Base-by-base conservation (phyloP, 306 rosid genomes). In the Hippophae tibetana region DNA sequence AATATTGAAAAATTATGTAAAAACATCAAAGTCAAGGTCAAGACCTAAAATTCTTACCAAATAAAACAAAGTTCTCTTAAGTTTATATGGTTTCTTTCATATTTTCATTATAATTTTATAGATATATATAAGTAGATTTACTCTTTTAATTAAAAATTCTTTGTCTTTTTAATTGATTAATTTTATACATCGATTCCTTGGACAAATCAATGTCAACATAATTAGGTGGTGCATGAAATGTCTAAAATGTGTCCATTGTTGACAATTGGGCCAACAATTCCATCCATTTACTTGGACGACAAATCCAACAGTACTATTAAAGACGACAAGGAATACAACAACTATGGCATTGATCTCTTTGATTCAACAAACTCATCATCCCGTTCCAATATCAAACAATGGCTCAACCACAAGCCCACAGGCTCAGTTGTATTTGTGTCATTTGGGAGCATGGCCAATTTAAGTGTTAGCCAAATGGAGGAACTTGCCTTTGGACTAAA, bases 191-290 rank as follows among this genome's bases (percentile, higher is more conserved):
- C 5, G 38, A 31, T 31, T 31, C 38, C 38, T 31, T 31, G 3
- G 38, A 31, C 38, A 31, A 31, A 2, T 31, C 38, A 31, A 31
- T 4, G 0, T 31, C 38, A 31, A 31, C 38, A 31, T 4, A 2
- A 31, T 31, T 31, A 83, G 95, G 84, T 42, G 38, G 84, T 56
- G 42, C 81, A 81, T 62, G 62, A 80, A 0, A 77, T 86, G 82
- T 77, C 84, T 66, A 76, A 83, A 73, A 9, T 72, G 53, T 76
- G 65, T 63, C 76, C 74, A 18, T 0, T 76, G 52, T 47, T 86
- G 41, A 75, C 88, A 13, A 73, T 86, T 47, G 95, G 90, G 12
- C 88, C 90, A 43, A 69, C 86, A 26, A 53, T 83, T 66, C 88
- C 90, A 58, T 77, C 75, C 7, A 7, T 56, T 10, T 59, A 81